These are phyloP conservation scores for Phoenix dactylifera DNA, from an alignment of 176 grass and related monocot species.

Conservation along the genomic window DNA sequence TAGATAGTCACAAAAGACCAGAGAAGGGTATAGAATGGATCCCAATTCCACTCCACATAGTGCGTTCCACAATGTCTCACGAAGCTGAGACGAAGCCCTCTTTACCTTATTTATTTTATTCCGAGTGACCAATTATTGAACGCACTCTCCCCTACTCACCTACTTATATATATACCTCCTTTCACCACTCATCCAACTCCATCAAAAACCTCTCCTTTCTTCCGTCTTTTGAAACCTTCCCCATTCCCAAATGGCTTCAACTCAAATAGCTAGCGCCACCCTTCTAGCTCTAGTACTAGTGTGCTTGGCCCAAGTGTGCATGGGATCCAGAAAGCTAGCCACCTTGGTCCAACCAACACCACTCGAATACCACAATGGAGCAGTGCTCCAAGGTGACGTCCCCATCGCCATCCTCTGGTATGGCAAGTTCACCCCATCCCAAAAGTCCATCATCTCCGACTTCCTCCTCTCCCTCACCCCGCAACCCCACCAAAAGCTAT, in stretches of 20 bases:
- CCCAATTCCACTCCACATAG: too few species aligned
- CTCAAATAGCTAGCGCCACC: neutral
- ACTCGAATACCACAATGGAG: slow-evolving; percentile 60
- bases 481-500: neutral
- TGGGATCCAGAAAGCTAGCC: slow-evolving; percentile 35
- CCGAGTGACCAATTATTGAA: too few species aligned
- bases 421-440: slow-evolving; percentile 37
- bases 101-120: too few species aligned
- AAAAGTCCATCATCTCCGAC: slow-evolving; percentile 59
- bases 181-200: slow-evolving; percentile 1
- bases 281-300: slow-evolving; percentile 20
- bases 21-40: too few species aligned
- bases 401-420: slow-evolving; percentile 61
- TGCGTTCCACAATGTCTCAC: too few species aligned
- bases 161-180: too few species aligned
- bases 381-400: slow-evolving; percentile 50
- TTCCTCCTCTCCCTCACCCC: slow-evolving; percentile 61
- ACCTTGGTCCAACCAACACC: slow-evolving; percentile 32
- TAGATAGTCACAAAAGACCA: too few species aligned
- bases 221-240: neutral
- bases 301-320: slow-evolving; percentile 6
- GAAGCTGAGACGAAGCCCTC: too few species aligned
- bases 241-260: slow-evolving; percentile 28
- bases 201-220: neutral
- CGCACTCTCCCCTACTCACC: too few species aligned